Percentiles rank a stretch among this genome's conserved stretches.
These are phyloP conservation scores for Hortaea werneckii DNA, from an alignment of 2,329 filamentous ascomycete genomes.

Conservation along the genomic window DNA sequence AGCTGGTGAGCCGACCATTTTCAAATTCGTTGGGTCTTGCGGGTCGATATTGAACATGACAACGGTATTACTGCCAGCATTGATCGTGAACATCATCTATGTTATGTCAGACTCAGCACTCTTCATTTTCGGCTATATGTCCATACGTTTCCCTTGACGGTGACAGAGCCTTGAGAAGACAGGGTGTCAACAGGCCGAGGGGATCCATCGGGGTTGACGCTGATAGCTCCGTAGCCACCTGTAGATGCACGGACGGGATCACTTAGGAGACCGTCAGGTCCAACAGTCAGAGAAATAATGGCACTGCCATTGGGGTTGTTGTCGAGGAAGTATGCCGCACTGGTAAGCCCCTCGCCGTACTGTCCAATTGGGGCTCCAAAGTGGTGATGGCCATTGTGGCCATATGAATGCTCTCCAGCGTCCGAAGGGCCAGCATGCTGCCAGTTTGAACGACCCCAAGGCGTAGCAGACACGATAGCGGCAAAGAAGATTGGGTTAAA, in stretches of 20 bases:
- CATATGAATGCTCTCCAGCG: no score
- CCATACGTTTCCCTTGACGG: conserved; percentile 4
- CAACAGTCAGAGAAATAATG: conserved; percentile 3
- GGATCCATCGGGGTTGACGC: conserved; percentile 1
- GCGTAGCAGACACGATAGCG: no score
- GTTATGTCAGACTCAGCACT: neutral
- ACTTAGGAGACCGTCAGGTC: conserved; percentile 1
- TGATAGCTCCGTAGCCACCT: neutral
- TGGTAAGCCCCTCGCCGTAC: neutral
- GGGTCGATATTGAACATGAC: conserved; percentile 8
- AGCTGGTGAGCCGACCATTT: conserved; percentile 6
- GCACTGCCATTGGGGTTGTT: conserved; percentile 2
- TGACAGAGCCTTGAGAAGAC: conserved; percentile 1
- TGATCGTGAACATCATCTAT: conserved; percentile 10
- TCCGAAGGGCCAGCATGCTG: no score
- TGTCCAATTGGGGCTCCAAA: neutral
- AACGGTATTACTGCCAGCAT: conserved; percentile 9
- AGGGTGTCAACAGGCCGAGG: conserved; percentile 1
- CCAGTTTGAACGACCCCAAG: no score
- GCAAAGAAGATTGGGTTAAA: no score
- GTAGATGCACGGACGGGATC: conserved; percentile 4
- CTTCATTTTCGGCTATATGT: no score
- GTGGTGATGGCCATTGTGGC: neutral
- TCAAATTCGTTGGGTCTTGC: conserved; percentile 3
- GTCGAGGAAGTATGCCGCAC: conserved; percentile 5